phyloP scores from a whole-genome alignment of 2,329 filamentous ascomycete genomes.

The Venturia pyrina region DNA sequence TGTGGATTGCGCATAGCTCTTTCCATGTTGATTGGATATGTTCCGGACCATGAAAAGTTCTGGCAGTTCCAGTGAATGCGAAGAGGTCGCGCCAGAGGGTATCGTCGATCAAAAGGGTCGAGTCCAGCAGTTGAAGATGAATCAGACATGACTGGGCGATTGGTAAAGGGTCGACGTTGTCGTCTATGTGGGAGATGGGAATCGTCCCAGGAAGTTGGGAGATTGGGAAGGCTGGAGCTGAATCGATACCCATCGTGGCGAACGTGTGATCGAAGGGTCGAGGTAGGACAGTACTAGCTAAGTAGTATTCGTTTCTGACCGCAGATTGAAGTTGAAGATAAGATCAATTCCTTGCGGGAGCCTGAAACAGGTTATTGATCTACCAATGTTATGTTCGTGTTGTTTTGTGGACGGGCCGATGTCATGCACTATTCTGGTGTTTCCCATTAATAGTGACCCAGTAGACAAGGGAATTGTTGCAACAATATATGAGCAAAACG shows the following conservation, averaged over 20 bases:
- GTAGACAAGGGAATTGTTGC: background rate
- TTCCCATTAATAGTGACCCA: background rate
- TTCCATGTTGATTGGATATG: conserved; percentile 8
- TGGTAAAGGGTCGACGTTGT: conserved; percentile 9
- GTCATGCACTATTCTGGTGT: background rate
- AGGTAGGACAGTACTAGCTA: background rate
- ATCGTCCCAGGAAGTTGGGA: conserved; percentile 11
- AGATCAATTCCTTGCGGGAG: background rate
- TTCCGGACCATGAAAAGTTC: conserved; percentile 8
- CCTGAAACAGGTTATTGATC: background rate
- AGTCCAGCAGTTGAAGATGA: conserved; percentile 8
- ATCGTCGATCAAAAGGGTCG: background rate
- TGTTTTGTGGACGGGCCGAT: background rate
- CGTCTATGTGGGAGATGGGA: conserved; percentile 3
- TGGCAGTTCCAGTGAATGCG: conserved; percentile 12
- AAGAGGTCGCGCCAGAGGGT: conserved; percentile 13
- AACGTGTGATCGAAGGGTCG: background rate
- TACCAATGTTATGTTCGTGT: background rate
- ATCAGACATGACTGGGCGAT: conserved; percentile 8
- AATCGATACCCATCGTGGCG: background rate
- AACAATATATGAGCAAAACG: background rate
- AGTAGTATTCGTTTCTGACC: background rate
- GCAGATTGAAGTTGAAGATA: background rate
- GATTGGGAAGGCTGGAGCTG: conserved; percentile 10
- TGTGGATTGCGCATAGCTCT: conserved; percentile 2